Evolutionary conservation across 768 basidiomycete genomes (phyloP).

Genomic region (Suillus decipiens): DNA sequence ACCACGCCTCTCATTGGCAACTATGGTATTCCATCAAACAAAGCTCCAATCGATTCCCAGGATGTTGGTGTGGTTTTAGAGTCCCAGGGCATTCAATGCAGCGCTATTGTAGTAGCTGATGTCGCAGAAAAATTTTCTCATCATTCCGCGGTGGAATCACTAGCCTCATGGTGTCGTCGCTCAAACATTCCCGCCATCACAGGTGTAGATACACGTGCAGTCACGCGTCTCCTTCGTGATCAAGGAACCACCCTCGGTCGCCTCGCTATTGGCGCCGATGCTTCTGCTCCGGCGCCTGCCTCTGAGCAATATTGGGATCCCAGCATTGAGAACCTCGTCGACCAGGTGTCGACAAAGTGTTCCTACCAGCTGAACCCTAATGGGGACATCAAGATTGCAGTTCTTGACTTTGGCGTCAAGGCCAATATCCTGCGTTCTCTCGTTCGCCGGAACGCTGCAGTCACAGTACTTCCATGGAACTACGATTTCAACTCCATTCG

Average conservation of each 20-base stretch:
- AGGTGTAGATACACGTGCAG: conserved; percentile 96
- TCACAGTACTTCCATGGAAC: conserved; percentile 98
- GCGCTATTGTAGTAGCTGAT: conserved; percentile 91
- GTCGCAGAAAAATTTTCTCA: conserved; percentile 96
- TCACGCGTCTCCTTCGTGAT: conserved; percentile 90
- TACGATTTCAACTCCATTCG: conserved; percentile 92
- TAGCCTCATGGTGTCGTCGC: conserved; percentile 91
- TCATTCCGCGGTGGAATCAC: conserved; percentile 89
- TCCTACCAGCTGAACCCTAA: conserved; percentile 84
- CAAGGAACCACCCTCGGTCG: conserved; percentile 97
- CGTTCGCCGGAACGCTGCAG: conserved; percentile 85
- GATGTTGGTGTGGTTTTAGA: conserved; percentile 91
- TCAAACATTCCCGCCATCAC: conserved; percentile 91
- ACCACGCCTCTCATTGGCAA: conserved; percentile 98
- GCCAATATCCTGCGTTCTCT: conserved; percentile 96
- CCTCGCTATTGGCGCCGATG: conserved; percentile 79
- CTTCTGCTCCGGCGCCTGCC: conserved; percentile 56
- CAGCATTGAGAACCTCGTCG: conserved; percentile 87
- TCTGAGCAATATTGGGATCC: conserved; percentile 92
- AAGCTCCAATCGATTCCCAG: conserved; percentile 64
- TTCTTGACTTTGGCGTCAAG: conserved; percentile 96
- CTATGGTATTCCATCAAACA: conserved; percentile 92
- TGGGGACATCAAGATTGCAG: conserved; percentile 90
- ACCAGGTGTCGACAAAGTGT: conserved; percentile 83
- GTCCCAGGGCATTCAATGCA: conserved; percentile 86